These are phyloP conservation scores for Sanghuangporus sanghuang DNA, from an alignment of 1,284 basidiomycete species.

Conservation along the genomic window DNA sequence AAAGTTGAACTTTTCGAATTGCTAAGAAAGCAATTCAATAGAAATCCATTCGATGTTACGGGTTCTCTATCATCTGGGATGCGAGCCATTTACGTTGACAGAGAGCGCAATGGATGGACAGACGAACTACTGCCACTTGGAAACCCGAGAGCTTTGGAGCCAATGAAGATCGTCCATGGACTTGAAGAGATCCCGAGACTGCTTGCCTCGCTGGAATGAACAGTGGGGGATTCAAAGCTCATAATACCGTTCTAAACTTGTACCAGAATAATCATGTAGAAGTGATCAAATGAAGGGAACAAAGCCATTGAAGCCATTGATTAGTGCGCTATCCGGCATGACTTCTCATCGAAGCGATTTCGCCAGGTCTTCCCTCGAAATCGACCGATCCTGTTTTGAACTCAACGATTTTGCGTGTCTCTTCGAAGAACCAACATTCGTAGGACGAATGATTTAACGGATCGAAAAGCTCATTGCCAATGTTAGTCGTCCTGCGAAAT, in stretches of 20 bases:
- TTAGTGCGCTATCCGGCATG: too few relatives aligned
- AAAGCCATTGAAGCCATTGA: too few relatives aligned
- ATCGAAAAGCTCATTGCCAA: too few relatives aligned
- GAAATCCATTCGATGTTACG: slow-evolving; percentile 33
- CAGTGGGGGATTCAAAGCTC: neutral
- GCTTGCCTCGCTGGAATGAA: neutral
- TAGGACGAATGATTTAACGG: too few relatives aligned
- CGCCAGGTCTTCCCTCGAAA: neutral
- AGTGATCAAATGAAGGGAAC: neutral
- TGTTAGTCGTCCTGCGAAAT: too few relatives aligned
- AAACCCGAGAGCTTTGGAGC: slow-evolving; percentile 4
- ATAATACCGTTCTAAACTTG: neutral
- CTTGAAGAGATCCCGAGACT: slow-evolving; percentile 20
- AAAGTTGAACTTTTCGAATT: neutral
- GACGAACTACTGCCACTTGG: slow-evolving; percentile 22
- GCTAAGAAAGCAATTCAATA: slow-evolving; percentile 8
- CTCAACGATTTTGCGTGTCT: neutral
- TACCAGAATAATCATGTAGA: neutral
- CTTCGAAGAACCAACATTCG: too few relatives aligned
- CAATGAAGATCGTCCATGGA: slow-evolving; percentile 21
- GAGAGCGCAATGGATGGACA: slow-evolving; percentile 26
- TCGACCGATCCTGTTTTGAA: neutral
- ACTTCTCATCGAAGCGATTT: neutral
- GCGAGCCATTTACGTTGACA: slow-evolving; percentile 30
- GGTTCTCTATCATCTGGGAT: slow-evolving; percentile 28